Evolutionary conservation across 140 eudicot genomes (phyloP), one percentile per base, ranked within the genome.

Genomic region (Oenanthe javanica): DNA sequence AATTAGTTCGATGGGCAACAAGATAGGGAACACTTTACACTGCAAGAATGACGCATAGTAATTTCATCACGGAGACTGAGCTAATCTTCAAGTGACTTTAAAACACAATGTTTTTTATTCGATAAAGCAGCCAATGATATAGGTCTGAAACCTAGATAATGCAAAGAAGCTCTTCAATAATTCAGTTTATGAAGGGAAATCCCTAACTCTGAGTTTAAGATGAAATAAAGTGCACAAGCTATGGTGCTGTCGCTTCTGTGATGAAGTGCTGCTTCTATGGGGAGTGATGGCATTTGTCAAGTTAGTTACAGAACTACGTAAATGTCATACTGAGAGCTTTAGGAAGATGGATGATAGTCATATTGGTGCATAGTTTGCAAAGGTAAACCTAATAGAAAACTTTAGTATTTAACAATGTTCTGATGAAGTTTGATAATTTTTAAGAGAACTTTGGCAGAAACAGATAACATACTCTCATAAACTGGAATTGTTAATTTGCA

Each of bases 401-500:
- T 8, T n/a, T 18, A 21, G 67, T 59, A 59, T 7, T 9, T 5
- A 61, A n/a, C 38, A 61, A 14, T 9, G 14, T 61, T 61, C 13
- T n/a, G 69, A 61, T 9, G 27, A 61, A 61, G 9, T 61, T 13
- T 61, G 69, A 61, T 7, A 21, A 61, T 9, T 61, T n/a, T 36
- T 9, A 25, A 21, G 69, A 31, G 73, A 67, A 12, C 21, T 67
- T 10, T 36, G 45, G 73, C 46, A 0, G 46, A 67, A 67, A 31
- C 45, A 81, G 73, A 51, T 45, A 43, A 70, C 87, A 36, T 96
- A 96, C 99, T 88, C 86, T 89, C 87, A 81, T 96, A 96, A 66
- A 87, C 88, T 57, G 96, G 96, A 80, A 96, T 86, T 47, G 96
- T 96, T 72, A 86, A 78, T 85, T 88, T 91, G 90, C 97, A 91